A percentile compares a stretch with the other conserved stretches of the same genome.
Evolutionary conservation across 768 basidiomycete species (phyloP).

Genomic region (Gymnopilus dilepis): DNA sequence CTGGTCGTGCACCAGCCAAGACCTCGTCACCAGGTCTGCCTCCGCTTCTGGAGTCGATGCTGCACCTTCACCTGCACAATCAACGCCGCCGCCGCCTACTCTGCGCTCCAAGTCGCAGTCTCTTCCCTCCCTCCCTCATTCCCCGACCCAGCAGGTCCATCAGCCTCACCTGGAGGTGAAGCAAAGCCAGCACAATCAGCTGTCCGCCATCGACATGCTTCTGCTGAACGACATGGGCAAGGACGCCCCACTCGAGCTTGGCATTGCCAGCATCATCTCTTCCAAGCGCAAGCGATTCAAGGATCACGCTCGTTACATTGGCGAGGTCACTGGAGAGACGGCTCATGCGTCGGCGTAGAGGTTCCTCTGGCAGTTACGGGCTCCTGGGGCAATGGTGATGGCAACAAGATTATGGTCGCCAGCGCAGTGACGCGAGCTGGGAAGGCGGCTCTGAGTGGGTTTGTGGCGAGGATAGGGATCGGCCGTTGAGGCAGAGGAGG

Average conservation of each 20-base stretch:
- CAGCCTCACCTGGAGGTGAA: neutral
- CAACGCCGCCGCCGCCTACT: slow-evolving; percentile 5
- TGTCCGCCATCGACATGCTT: slow-evolving; percentile 22
- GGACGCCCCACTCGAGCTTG: slow-evolving; percentile 81
- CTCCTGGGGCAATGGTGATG: slow-evolving; percentile 40
- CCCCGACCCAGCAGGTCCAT: neutral
- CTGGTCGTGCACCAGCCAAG: too few relatives aligned
- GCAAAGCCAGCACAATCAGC: neutral
- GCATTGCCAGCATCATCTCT: slow-evolving; percentile 90
- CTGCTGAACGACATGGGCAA: slow-evolving; percentile 37
- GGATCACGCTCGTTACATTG: slow-evolving; percentile 88
- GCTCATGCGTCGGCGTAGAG: slow-evolving; percentile 92
- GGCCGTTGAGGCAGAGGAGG: slow-evolving; percentile 51
- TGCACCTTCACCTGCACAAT: slow-evolving; percentile 19
- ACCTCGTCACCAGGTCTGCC: neutral
- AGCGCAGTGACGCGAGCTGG: slow-evolving; percentile 87
- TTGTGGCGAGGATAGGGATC: slow-evolving; percentile 38
- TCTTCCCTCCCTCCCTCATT: neutral
- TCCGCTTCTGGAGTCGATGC: too few relatives aligned
- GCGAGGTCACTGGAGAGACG: slow-evolving; percentile 78
- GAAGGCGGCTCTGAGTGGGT: slow-evolving; percentile 64
- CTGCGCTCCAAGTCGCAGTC: neutral
- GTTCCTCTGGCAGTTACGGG: slow-evolving; percentile 65
- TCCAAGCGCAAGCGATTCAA: slow-evolving; percentile 84
- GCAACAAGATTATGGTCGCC: slow-evolving; percentile 51